Percentiles rank a stretch among this genome's conserved stretches.
These are phyloP conservation scores for Aspergillus spinulosporus DNA, from an alignment of 2,329 filamentous ascomycete species.

Conservation along the genomic window DNA sequence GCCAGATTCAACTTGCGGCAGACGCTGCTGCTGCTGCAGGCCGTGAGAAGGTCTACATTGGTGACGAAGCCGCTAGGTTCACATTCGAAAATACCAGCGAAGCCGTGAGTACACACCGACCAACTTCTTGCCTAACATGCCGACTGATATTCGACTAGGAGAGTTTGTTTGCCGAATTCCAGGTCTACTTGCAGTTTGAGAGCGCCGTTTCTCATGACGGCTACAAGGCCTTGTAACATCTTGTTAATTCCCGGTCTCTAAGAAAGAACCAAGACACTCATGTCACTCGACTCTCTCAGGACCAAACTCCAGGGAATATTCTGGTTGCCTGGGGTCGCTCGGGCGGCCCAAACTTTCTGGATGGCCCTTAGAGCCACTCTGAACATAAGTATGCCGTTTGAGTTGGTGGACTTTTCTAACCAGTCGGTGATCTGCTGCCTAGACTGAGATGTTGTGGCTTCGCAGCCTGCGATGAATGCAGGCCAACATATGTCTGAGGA, in stretches of 20 bases:
- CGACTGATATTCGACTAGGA: constrained; percentile 1
- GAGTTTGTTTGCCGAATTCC: constrained; percentile 8
- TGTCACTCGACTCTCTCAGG: constrained; percentile 1
- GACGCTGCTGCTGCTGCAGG: constrained; percentile 63
- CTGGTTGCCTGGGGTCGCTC: constrained; percentile 1
- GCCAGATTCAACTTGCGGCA: constrained; percentile 65
- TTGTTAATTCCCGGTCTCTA: neutral
- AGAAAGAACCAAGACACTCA: constrained; percentile 10
- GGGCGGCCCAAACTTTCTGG: constrained; percentile 6
- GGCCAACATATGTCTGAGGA: constrained; percentile 13
- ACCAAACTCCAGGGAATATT: constrained; percentile 2
- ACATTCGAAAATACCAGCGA: constrained; percentile 15
- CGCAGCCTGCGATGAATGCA: constrained; percentile 9
- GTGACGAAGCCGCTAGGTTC: constrained; percentile 53
- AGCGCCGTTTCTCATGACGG: constrained; percentile 7
- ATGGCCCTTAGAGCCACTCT: constrained; percentile 9
- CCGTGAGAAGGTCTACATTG: constrained; percentile 54
- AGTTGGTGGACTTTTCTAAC: constrained; percentile 3
- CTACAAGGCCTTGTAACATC: constrained; percentile 5
- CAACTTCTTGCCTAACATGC: neutral
- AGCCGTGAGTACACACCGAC: constrained; percentile 1
- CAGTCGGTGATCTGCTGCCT: constrained; percentile 7
- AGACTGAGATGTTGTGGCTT: neutral
- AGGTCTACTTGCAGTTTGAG: constrained; percentile 10
- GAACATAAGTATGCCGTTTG: constrained; percentile 10